These are phyloP conservation scores for Cyclotella choctawhatcheeana DNA, from an alignment of 108 stramenopile genomes.

Conservation along the genomic window DNA sequence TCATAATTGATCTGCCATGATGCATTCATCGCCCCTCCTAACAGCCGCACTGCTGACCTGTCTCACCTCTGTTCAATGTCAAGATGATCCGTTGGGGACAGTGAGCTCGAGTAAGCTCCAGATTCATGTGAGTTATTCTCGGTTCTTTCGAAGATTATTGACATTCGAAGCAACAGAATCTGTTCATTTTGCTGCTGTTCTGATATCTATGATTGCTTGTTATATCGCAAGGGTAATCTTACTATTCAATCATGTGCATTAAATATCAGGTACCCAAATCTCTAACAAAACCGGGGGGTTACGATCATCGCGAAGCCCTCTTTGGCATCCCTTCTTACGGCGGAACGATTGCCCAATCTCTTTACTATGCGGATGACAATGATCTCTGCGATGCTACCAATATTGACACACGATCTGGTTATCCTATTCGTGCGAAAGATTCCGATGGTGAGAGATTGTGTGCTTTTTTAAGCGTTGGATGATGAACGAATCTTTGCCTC, in stretches of 20 bases:
- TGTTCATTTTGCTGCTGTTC: neutral
- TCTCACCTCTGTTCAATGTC: neutral
- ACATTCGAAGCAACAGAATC: too few relatives aligned
- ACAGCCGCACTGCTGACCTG: neutral
- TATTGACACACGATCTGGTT: conserved; percentile 57
- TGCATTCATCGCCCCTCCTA: neutral
- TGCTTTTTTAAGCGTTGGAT: neutral
- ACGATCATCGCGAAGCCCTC: conserved; percentile 93
- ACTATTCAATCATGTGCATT: neutral
- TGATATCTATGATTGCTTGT: neutral
- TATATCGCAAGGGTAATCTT: too few relatives aligned
- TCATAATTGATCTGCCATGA: too few relatives aligned
- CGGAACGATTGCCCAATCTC: conserved; percentile 76
- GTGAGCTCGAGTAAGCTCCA: conserved; percentile 60
- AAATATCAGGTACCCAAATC: conserved; percentile 64
- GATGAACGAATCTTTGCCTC: too few relatives aligned
- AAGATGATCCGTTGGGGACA: conserved; percentile 27
- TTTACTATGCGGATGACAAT: conserved; percentile 74
- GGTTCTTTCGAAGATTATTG: neutral
- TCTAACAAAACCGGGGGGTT: conserved; percentile 71
- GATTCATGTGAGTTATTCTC: conserved; percentile 50
- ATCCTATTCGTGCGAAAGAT: conserved; percentile 51
- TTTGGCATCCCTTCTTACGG: conserved; percentile 96
- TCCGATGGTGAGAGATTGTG: neutral
- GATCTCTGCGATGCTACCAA: conserved; percentile 71